Conservation (phyloP, 495 filamentous ascomycete species). For the Penicillium tannophilum region DNA sequence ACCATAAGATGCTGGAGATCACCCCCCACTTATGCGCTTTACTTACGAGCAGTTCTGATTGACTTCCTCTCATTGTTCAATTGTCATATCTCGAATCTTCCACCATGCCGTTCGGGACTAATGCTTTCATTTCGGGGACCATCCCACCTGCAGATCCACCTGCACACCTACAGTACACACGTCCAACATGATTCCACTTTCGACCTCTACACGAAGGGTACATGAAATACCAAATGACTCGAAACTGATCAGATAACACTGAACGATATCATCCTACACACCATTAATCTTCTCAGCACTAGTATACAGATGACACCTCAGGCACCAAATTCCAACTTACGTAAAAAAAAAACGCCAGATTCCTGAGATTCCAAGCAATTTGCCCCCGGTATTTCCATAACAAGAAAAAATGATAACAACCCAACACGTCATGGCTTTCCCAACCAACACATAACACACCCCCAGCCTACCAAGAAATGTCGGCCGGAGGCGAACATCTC, state of each 20-base stretch:
- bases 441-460: background rate
- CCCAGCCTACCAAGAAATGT: slow-evolving; percentile 61
- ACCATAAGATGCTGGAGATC: too few relatives aligned
- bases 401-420: slow-evolving; percentile 5
- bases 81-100: background rate
- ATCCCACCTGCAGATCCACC: too few relatives aligned
- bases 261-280: too few relatives aligned
- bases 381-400: slow-evolving; percentile 6
- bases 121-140: too few relatives aligned
- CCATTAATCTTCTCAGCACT: background rate
- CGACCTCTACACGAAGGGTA: too few relatives aligned
- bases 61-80: too few relatives aligned
- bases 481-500: slow-evolving; percentile 70
- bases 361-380: background rate
- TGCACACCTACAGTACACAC: too few relatives aligned
- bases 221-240: too few relatives aligned
- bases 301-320: background rate
- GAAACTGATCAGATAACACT: too few relatives aligned
- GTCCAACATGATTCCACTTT: too few relatives aligned
- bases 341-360: slow-evolving; percentile 1
- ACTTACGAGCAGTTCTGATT: too few relatives aligned
- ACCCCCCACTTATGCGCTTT: background rate
- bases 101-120: background rate
- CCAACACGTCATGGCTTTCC: slow-evolving; percentile 15
- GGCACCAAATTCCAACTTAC: background rate